Conservation (phyloP, 805 yeast genomes). For the Vanderwaltozyma tropicalis region DNA sequence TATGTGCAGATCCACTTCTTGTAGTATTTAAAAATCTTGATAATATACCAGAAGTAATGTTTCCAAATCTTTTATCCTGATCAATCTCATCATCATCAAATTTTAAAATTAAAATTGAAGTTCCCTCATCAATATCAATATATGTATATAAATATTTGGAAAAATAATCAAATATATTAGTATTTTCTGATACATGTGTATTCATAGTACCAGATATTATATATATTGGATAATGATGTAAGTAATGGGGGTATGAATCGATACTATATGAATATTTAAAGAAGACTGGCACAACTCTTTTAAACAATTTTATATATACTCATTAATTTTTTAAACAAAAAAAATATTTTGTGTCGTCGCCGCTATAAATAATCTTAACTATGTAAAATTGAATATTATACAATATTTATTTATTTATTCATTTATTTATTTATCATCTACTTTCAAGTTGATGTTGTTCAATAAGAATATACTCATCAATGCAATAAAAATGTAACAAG, state of each 20-base stretch:
- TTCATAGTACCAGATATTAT: too few species aligned
- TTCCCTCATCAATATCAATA: slow-evolving; percentile 10
- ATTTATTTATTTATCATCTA: slow-evolving; percentile 16
- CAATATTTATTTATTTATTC: too few species aligned
- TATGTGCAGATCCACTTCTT: slow-evolving; percentile 50
- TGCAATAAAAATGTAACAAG: slow-evolving; percentile 51
- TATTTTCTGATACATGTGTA: neutral
- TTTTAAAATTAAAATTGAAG: slow-evolving; percentile 11
- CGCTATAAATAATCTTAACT: too few species aligned
- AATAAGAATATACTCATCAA: slow-evolving; percentile 44
- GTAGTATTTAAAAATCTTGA: slow-evolving; percentile 37
- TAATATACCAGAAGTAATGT: slow-evolving; percentile 9
- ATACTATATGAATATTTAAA: neutral
- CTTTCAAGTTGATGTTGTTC: slow-evolving; percentile 36
- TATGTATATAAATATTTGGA: slow-evolving; percentile 9
- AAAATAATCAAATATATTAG: slow-evolving; percentile 1
- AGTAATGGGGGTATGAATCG: too few species aligned
- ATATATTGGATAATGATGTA: too few species aligned
- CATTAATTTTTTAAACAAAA: too few species aligned
- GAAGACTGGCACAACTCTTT: neutral
- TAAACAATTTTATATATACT: too few species aligned
- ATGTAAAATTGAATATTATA: too few species aligned
- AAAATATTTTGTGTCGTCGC: neutral
- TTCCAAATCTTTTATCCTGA: slow-evolving; percentile 6
- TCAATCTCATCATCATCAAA: slow-evolving; percentile 1